Conservation (phyloP, 441 rosid genomes). For the Populus hybrid region DNA sequence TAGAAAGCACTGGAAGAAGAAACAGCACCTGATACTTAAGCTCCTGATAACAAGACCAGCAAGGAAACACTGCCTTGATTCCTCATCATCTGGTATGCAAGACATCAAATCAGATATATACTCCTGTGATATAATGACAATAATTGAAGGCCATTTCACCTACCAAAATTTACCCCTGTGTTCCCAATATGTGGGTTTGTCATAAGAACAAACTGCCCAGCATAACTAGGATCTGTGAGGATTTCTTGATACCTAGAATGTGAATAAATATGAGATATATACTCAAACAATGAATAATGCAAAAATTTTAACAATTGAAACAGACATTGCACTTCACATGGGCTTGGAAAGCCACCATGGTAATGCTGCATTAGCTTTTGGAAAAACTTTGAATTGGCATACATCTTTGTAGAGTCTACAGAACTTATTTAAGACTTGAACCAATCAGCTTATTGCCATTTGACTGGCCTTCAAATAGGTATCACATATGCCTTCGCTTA, state of each 20-base stretch:
- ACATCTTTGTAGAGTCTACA: not conserved
- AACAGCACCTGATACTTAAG: constrained; percentile 55
- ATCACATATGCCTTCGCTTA: not conserved
- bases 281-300: not conserved
- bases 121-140: not conserved
- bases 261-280: not conserved
- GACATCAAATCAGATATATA: constrained; percentile 7
- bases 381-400: not conserved
- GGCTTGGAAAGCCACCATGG: not conserved
- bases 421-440: no score
- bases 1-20: not conserved
- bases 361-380: not conserved
- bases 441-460: not conserved
- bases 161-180: constrained; percentile 86
- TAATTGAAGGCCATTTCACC: constrained; percentile 19
- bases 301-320: not conserved
- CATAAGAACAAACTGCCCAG: constrained; percentile 94
- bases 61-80: constrained; percentile 76
- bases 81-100: constrained; percentile 73
- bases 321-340: not conserved
- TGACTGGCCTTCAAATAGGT: not conserved
- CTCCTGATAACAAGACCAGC: constrained; percentile 87
- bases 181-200: constrained; percentile 97
- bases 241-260: constrained; percentile 84
- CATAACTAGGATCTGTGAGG: constrained; percentile 91